Evolutionary conservation across 331 rosid species (phyloP).

Genomic region (Cucumis variabilis): DNA sequence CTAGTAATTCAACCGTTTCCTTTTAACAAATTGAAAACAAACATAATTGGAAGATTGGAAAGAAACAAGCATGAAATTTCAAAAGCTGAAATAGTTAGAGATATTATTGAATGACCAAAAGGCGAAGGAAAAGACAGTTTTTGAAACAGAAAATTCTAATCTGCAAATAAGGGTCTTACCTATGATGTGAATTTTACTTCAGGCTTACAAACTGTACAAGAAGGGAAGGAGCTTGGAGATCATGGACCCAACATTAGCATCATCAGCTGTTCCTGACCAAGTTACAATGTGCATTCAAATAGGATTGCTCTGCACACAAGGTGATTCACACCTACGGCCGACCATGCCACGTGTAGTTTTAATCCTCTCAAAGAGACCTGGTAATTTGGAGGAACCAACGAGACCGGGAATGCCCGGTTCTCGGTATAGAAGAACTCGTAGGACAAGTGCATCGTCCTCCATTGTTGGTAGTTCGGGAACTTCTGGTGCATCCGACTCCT

Average conservation of each 20-base stretch:
- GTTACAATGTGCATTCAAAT: slow-evolving; percentile 76
- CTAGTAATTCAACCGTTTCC: no score
- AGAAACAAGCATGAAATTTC: no score
- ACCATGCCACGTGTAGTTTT: slow-evolving; percentile 77
- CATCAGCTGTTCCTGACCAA: slow-evolving; percentile 58
- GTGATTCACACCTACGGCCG: slow-evolving; percentile 76
- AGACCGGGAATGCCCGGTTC: slow-evolving; percentile 76
- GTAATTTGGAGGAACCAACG: slow-evolving; percentile 71
- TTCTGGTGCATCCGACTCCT: slow-evolving; percentile 45
- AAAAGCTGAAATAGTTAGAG: no score
- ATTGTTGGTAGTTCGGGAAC: slow-evolving; percentile 47
- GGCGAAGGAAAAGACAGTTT: not conserved
- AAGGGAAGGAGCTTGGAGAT: slow-evolving; percentile 74
- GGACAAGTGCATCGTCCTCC: slow-evolving; percentile 51
- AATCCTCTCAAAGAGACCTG: slow-evolving; percentile 69
- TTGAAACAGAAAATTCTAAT: not conserved
- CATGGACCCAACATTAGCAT: slow-evolving; percentile 61
- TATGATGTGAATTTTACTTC: not conserved
- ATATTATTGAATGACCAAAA: not conserved
- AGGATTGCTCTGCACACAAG: slow-evolving; percentile 81
- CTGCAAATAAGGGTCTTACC: not conserved
- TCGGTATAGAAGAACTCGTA: slow-evolving; percentile 57
- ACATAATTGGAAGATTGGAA: no score
- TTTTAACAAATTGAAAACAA: no score
- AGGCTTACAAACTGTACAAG: slow-evolving; percentile 90